Conservation (phyloP, 139 green algal species). For the Closterium sp. region DNA sequence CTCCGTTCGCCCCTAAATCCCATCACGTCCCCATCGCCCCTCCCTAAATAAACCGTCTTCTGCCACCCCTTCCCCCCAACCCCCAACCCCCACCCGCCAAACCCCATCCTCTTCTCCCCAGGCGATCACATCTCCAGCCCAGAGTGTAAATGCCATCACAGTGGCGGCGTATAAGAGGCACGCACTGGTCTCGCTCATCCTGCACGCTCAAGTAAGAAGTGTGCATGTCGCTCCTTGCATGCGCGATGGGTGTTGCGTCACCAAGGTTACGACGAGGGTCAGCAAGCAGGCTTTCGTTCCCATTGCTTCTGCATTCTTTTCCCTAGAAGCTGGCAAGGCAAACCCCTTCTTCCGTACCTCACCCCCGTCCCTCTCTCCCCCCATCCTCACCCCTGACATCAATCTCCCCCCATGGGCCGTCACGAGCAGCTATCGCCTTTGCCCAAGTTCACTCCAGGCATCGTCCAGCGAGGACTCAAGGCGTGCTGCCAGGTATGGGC, state of each 20-base stretch:
- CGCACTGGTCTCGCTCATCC: conserved; percentile 78
- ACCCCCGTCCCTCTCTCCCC: background rate
- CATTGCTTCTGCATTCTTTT: background rate
- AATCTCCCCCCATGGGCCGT: background rate
- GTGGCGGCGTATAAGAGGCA: conserved; percentile 84
- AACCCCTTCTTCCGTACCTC: background rate
- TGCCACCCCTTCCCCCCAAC: no score
- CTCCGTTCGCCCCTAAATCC: no score
- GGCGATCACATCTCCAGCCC: conserved; percentile 72
- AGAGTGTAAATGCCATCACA: conserved; percentile 78
- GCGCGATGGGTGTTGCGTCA: background rate
- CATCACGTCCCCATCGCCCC: no score
- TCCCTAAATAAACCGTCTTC: no score
- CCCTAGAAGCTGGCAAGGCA: background rate
- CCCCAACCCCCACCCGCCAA: no score
- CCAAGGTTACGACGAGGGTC: background rate
- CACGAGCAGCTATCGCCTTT: background rate
- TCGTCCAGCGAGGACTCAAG: background rate
- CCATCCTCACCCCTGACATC: background rate
- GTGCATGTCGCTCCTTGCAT: background rate
- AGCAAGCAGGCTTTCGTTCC: background rate
- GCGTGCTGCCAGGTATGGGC: no score
- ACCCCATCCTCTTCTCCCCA: conserved; percentile 11
- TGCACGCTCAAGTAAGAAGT: conserved; percentile 31
- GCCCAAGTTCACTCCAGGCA: background rate